These are phyloP conservation scores for Arachnomyces sp. DNA, from an alignment of 2,329 filamentous ascomycete species.

Conservation along the genomic window DNA sequence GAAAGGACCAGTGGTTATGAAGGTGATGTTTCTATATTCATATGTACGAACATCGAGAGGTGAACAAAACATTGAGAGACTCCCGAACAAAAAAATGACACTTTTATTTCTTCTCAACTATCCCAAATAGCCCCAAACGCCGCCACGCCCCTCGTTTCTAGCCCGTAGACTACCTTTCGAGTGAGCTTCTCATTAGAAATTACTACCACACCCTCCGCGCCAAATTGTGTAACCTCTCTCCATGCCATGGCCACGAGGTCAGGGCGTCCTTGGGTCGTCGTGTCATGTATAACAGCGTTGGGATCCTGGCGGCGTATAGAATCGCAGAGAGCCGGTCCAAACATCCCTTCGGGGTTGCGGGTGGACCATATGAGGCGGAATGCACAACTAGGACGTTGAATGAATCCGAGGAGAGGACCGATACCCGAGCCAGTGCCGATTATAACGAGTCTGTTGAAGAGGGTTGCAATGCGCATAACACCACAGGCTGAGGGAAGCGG, in stretches of 20 bases:
- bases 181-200: conserved; percentile 64
- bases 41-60: no score
- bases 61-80: no score
- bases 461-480: conserved; percentile 57
- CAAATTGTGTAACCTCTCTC: conserved; percentile 38
- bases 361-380: conserved; percentile 62
- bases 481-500: no score
- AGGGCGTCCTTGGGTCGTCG: conserved; percentile 49
- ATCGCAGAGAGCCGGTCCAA: conserved; percentile 49
- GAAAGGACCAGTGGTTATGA: no score
- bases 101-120: conserved; percentile 33
- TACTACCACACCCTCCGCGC: conserved; percentile 61
- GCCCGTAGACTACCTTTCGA: conserved; percentile 57
- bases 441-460: conserved; percentile 58
- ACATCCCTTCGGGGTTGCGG: conserved; percentile 53
- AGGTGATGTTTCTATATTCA: no score
- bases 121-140: conserved; percentile 71
- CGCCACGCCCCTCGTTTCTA: conserved; percentile 57
- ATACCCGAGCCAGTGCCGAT: conserved; percentile 68
- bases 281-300: conserved; percentile 60
- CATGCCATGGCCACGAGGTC: conserved; percentile 53
- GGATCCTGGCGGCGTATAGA: conserved; percentile 51
- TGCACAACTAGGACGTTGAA: conserved; percentile 38
- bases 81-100: no score
- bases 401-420: conserved; percentile 57